A percentile compares a stretch with the other conserved stretches of the same genome.
Conservation (phyloP, 169 alveolate genomes). For the Hammondia hammondi region DNA sequence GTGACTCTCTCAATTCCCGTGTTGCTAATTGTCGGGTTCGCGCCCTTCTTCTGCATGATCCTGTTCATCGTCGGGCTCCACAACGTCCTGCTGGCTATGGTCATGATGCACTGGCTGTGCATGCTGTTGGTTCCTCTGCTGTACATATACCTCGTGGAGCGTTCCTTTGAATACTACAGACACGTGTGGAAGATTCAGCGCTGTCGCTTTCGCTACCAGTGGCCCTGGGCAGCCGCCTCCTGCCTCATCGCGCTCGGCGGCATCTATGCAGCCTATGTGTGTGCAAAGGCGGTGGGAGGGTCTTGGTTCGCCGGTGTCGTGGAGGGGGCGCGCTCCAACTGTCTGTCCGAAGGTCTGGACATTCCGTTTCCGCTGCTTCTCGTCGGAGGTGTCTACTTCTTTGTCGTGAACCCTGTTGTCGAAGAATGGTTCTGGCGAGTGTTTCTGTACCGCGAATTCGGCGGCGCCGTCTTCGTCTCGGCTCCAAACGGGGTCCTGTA, state of each 20-base stretch:
- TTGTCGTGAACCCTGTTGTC: slow-evolving; percentile 16
- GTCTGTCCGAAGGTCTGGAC: slow-evolving; percentile 15
- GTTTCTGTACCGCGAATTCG: slow-evolving; percentile 57
- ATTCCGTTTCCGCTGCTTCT: slow-evolving; percentile 28
- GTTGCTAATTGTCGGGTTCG: not conserved
- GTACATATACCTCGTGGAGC: slow-evolving; percentile 37
- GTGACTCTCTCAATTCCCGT: not conserved
- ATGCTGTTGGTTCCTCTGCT: slow-evolving; percentile 45
- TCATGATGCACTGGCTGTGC: slow-evolving; percentile 61
- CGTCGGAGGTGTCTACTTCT: slow-evolving; percentile 28
- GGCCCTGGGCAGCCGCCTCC: slow-evolving; percentile 30
- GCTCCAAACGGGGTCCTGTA: slow-evolving; percentile 12
- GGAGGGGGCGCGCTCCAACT: not conserved
- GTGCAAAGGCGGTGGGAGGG: not conserved
- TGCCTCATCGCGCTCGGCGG: not conserved
- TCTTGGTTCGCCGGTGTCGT: slow-evolving; percentile 27
- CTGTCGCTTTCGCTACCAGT: slow-evolving; percentile 29
- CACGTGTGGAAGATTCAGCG: slow-evolving; percentile 37
- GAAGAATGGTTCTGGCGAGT: slow-evolving; percentile 64
- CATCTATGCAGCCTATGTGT: not conserved
- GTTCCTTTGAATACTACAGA: not conserved
- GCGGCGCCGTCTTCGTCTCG: slow-evolving; percentile 45
- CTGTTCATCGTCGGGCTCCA: slow-evolving; percentile 18
- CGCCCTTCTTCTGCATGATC: slow-evolving; percentile 40
- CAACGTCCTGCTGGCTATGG: slow-evolving; percentile 38